Evolutionary conservation across 2,329 filamentous ascomycete species (phyloP).

Genomic region (Colletotrichum spinosum): DNA sequence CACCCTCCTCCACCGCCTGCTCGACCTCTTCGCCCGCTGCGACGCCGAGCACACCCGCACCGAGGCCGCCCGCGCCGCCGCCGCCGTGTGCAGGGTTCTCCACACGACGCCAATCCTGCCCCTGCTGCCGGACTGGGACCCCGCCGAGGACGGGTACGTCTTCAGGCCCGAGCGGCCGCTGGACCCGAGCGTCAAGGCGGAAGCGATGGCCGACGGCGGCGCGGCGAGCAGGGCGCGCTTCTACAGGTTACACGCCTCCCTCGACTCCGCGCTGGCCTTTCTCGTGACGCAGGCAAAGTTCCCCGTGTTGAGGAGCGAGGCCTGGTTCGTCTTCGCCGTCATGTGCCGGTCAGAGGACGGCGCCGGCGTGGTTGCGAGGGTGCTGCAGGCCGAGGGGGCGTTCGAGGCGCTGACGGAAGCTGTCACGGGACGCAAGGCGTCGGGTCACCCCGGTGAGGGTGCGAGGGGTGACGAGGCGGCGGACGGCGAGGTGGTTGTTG

Average conservation of each 20-base stretch:
- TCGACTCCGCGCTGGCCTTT: slow-evolving; percentile 59
- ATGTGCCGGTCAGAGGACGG: slow-evolving; percentile 66
- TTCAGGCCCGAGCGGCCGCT: slow-evolving; percentile 34
- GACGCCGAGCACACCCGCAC: slow-evolving; percentile 66
- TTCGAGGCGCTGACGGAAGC: slow-evolving; percentile 58
- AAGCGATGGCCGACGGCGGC: slow-evolving; percentile 37
- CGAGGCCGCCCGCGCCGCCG: slow-evolving; percentile 67
- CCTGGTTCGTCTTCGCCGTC: slow-evolving; percentile 72
- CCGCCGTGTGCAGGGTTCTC: slow-evolving; percentile 65
- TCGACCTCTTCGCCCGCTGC: slow-evolving; percentile 51
- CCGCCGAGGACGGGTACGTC: slow-evolving; percentile 44
- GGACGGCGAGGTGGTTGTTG: neutral
- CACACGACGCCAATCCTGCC: slow-evolving; percentile 54
- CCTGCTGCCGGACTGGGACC: slow-evolving; percentile 49
- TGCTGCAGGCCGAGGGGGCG: slow-evolving; percentile 55
- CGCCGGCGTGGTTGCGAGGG: slow-evolving; percentile 55
- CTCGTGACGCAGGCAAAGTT: slow-evolving; percentile 69
- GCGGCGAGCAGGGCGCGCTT: slow-evolving; percentile 49
- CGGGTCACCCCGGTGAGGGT: slow-evolving; percentile 36
- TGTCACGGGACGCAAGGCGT: slow-evolving; percentile 57
- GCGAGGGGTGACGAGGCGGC: slow-evolving; percentile 3
- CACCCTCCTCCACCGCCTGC: slow-evolving; percentile 51
- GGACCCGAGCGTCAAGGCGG: slow-evolving; percentile 20
- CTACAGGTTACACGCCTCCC: slow-evolving; percentile 56
- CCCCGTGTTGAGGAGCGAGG: slow-evolving; percentile 69